These are phyloP conservation scores for Sphagnurus paluster DNA, from an alignment of 1,284 basidiomycete species.

Conservation along the genomic window DNA sequence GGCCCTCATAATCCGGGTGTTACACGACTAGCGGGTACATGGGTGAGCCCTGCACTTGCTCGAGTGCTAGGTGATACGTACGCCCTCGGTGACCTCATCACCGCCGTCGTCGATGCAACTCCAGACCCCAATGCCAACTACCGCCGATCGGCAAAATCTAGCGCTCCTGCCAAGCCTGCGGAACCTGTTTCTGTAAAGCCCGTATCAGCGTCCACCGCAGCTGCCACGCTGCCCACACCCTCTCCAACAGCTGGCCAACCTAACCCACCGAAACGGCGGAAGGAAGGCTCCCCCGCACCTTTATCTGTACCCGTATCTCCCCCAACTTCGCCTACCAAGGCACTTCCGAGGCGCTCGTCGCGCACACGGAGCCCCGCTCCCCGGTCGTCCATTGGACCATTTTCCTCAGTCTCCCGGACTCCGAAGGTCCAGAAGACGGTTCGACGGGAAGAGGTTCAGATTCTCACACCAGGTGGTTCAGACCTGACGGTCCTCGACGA, in stretches of 20 bases:
- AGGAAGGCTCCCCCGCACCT: slow-evolving; percentile 56
- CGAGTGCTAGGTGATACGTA: slow-evolving; percentile 68
- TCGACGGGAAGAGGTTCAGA: slow-evolving; percentile 37
- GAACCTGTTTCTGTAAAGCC: slow-evolving; percentile 18
- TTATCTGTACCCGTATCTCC: slow-evolving; percentile 28
- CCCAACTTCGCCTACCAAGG: slow-evolving; percentile 20
- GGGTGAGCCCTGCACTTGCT: slow-evolving; percentile 81
- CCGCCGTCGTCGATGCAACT: slow-evolving; percentile 67
- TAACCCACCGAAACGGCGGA: slow-evolving; percentile 62
- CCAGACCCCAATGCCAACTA: slow-evolving; percentile 81
- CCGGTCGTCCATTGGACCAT: slow-evolving; percentile 26
- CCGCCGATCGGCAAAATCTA: slow-evolving; percentile 58
- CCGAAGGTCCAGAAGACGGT: slow-evolving; percentile 41
- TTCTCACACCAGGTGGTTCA: slow-evolving; percentile 49
- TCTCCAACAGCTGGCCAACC: slow-evolving; percentile 35
- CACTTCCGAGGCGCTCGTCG: slow-evolving; percentile 45
- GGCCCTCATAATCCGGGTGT: slow-evolving; percentile 57
- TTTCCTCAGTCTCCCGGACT: slow-evolving; percentile 23
- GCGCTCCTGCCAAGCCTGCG: slow-evolving; percentile 32
- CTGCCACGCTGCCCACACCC: slow-evolving; percentile 36
- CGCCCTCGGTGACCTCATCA: slow-evolving; percentile 58
- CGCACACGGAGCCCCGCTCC: slow-evolving; percentile 55
- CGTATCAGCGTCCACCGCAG: slow-evolving; percentile 23
- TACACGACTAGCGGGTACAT: slow-evolving; percentile 86
- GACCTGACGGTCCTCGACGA: slow-evolving; percentile 67